phyloP scores from a whole-genome alignment of 441 rosid genomes.

The Populus hybrid region DNA sequence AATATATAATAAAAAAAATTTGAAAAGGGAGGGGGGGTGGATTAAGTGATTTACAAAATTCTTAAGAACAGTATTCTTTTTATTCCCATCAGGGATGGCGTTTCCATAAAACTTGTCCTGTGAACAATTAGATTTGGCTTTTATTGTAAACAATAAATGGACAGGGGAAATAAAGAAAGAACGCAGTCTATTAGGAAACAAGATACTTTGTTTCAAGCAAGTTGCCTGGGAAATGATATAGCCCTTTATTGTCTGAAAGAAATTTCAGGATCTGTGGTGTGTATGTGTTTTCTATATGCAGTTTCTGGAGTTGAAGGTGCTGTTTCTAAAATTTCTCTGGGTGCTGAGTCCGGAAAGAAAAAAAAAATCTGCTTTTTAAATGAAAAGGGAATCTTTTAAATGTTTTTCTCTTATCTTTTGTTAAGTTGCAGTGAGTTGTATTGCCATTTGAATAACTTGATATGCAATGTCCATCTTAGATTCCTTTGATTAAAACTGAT shows the following conservation, averaged over 20 bases:
- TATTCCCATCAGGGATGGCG: no score
- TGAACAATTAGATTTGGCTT: no score
- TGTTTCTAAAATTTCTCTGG: conserved; percentile 47
- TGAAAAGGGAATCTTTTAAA: conserved; percentile 44
- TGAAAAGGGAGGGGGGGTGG: no score
- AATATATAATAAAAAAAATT: no score
- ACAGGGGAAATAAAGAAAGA: no score
- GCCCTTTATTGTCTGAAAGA: background rate
- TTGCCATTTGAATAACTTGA: conserved; percentile 22
- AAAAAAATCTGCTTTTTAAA: conserved; percentile 39
- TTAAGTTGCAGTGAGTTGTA: background rate
- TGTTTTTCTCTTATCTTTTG: background rate
- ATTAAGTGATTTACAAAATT: no score
- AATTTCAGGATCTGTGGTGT: background rate
- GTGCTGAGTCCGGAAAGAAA: background rate
- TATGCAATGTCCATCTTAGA: conserved; percentile 17
- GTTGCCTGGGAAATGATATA: background rate
- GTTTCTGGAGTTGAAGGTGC: conserved; percentile 32
- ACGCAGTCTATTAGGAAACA: no score
- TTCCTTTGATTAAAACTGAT: background rate
- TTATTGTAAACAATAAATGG: no score
- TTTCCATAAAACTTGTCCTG: no score
- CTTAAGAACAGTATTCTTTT: no score
- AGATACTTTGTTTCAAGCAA: no score
- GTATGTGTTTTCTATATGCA: conserved; percentile 19